Evolutionary conservation across 495 filamentous ascomycete genomes (phyloP).

Genomic region (Aspergillus leporis): DNA sequence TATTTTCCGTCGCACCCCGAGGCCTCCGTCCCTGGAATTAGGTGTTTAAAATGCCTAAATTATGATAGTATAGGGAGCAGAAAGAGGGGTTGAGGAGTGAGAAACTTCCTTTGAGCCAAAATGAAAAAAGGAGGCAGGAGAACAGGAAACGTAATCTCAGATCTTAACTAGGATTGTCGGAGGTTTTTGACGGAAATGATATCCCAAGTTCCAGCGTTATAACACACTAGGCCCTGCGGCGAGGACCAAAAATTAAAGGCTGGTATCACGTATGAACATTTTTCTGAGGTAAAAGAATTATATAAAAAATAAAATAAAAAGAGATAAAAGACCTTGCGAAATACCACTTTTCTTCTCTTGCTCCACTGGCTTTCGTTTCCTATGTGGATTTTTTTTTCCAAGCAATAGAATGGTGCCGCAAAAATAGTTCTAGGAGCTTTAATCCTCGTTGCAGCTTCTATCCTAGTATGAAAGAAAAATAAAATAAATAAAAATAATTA

Average conservation of each 20-base stretch:
- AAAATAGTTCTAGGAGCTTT: background rate
- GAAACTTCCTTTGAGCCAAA: background rate
- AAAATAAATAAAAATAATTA: constrained; percentile 8
- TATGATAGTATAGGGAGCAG: background rate
- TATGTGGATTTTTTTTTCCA: background rate
- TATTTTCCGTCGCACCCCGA: constrained; percentile 18
- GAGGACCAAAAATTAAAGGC: background rate
- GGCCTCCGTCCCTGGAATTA: constrained; percentile 10
- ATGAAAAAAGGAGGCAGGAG: background rate
- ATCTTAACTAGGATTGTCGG: background rate
- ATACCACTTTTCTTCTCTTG: background rate
- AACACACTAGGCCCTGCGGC: background rate
- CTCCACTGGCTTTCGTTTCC: background rate
- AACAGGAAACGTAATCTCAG: background rate
- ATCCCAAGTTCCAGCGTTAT: background rate
- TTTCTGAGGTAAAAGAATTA: background rate
- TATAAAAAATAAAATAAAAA: background rate
- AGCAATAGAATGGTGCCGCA: background rate
- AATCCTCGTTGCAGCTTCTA: background rate
- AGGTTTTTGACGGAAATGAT: background rate
- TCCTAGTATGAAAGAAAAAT: constrained; percentile 14
- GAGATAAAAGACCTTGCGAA: background rate
- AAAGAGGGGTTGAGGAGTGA: background rate
- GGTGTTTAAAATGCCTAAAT: constrained; percentile 2
- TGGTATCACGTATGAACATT: background rate